These are phyloP conservation scores for Fomitopsis palustris DNA, from an alignment of 1,284 basidiomycete genomes.

Conservation along the genomic window DNA sequence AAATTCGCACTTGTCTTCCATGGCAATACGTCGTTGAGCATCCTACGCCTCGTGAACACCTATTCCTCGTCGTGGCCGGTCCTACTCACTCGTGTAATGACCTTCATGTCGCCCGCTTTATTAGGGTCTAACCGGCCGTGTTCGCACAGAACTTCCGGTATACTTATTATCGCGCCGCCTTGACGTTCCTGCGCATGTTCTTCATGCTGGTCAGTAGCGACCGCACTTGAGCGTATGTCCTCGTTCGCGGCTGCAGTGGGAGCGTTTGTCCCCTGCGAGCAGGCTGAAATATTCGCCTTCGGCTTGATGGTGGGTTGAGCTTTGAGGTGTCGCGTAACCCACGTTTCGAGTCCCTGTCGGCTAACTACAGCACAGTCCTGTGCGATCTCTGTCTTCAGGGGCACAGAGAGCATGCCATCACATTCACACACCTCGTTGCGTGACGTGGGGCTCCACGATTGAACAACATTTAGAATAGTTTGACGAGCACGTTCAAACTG, in stretches of 20 bases:
- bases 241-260: background rate
- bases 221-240: background rate
- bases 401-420: background rate
- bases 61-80: background rate
- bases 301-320: conserved; percentile 7
- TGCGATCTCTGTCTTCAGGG: background rate
- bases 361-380: conserved; percentile 60
- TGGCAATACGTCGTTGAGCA: conserved; percentile 44
- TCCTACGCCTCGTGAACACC: conserved; percentile 30
- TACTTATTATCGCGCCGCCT: conserved; percentile 11
- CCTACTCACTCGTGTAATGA: conserved; percentile 45
- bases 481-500: conserved; percentile 48
- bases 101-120: conserved; percentile 61
- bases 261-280: background rate
- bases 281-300: background rate
- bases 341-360: conserved; percentile 54
- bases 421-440: conserved; percentile 42
- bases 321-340: conserved; percentile 48
- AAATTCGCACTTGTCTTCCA: conserved; percentile 45
- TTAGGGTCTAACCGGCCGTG: conserved; percentile 59
- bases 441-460: conserved; percentile 52
- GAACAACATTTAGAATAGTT: conserved; percentile 60
- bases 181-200: background rate
- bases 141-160: conserved; percentile 48
- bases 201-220: background rate